phyloP scores from a whole-genome alignment of 768 basidiomycete genomes.

The Kwoniella europaea region DNA sequence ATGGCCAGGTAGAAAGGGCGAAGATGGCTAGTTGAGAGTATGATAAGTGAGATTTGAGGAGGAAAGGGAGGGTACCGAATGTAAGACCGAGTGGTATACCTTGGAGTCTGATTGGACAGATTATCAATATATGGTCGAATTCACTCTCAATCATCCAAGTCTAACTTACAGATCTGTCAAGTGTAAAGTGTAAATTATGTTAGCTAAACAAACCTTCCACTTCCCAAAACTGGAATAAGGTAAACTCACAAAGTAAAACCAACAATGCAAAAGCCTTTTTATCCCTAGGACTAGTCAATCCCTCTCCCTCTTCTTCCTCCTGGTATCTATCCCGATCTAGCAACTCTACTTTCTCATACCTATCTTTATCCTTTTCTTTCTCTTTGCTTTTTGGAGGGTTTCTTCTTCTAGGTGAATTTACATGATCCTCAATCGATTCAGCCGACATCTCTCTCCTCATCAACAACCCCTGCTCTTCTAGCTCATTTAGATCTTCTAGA shows the following conservation, averaged over 20 bases:
- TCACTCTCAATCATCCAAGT: no score
- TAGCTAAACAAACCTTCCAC: no score
- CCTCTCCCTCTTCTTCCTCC: conserved; percentile 36
- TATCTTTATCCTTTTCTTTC: conserved; percentile 30
- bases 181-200: no score
- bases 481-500: conserved; percentile 45
- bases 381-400: conserved; percentile 15
- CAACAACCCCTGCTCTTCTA: conserved; percentile 51
- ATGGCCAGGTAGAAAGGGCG: conserved; percentile 75
- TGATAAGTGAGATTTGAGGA: conserved; percentile 90
- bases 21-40: conserved; percentile 97
- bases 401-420: conserved; percentile 8
- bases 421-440: conserved; percentile 14
- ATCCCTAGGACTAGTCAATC: conserved; percentile 71
- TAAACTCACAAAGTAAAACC: conserved; percentile 77
- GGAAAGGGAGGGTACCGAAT: conserved; percentile 93
- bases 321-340: not conserved
- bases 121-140: no score
- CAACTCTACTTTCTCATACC: conserved; percentile 13
- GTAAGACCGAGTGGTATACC: conserved; percentile 94
- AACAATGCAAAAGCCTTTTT: conserved; percentile 82
- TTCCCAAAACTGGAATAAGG: not conserved
- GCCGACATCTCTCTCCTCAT: conserved; percentile 19
- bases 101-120: no score
- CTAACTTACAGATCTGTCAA: conserved; percentile 28